Evolutionary conservation across 345 rosid genomes (phyloP).

Genomic region (Diplotaxis tenuifolia): DNA sequence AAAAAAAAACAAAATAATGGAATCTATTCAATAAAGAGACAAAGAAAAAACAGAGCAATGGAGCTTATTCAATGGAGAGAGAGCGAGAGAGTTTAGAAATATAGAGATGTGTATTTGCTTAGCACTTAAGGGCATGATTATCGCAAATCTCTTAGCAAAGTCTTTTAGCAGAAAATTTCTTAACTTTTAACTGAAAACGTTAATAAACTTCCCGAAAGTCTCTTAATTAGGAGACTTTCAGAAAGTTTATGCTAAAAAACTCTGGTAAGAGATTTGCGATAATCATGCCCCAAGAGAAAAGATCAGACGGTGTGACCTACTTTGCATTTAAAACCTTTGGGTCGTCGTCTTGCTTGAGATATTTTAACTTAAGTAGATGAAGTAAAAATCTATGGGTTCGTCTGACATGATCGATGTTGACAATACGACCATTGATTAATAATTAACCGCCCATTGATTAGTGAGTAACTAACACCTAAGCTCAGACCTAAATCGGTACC

Average conservation of each 20-base stretch:
- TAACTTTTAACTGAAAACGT: no score
- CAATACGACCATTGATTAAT: not conserved
- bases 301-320: conserved; percentile 44
- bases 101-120: conserved; percentile 37
- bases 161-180: no score
- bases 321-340: conserved; percentile 60
- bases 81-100: no score
- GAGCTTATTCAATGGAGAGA: not conserved
- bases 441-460: not conserved
- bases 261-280: no score
- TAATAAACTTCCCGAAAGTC: no score
- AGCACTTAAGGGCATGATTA: no score
- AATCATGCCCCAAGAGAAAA: conserved; percentile 50
- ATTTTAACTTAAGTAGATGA: conserved; percentile 30
- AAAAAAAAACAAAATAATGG: not conserved
- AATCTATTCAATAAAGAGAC: not conserved
- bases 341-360: conserved; percentile 16
- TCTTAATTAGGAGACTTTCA: no score
- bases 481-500: not conserved
- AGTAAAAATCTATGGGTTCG: conserved; percentile 19
- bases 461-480: not conserved
- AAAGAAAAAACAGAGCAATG: not conserved
- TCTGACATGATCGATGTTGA: conserved; percentile 7
- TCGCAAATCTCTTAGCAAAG: no score
- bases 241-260: no score